These are phyloP conservation scores for Rutstroemia sp. DNA, from an alignment of 2,329 filamentous ascomycete genomes.

Conservation along the genomic window DNA sequence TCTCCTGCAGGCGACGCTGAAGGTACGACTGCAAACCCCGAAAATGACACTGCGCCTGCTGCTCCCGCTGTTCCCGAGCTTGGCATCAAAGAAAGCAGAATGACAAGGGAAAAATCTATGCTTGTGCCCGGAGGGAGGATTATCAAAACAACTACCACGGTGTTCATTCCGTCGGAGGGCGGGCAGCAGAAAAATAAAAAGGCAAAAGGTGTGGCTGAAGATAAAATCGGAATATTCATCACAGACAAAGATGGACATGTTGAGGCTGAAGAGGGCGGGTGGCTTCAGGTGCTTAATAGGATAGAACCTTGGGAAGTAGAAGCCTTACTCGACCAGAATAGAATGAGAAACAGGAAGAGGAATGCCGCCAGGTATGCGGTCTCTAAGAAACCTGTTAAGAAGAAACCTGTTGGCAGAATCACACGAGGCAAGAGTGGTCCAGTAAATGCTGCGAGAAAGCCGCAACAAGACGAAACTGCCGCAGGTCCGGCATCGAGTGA, in stretches of 20 bases:
- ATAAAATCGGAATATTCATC: slow-evolving; percentile 3
- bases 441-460: not conserved
- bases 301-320: slow-evolving; percentile 8
- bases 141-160: not conserved
- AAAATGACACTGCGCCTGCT: not conserved
- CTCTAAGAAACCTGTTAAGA: not conserved
- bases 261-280: slow-evolving; percentile 2
- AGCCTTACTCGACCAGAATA: not conserved
- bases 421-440: too few species aligned
- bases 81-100: slow-evolving; percentile 5
- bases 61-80: not conserved
- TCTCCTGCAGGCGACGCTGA: not conserved
- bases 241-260: slow-evolving; percentile 8
- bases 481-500: too few species aligned
- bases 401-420: not conserved
- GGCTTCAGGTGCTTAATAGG: slow-evolving; percentile 1
- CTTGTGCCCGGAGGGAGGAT: slow-evolving; percentile 1
- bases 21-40: not conserved
- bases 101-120: slow-evolving; percentile 7
- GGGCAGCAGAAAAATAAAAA: not conserved
- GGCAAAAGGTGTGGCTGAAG: not conserved
- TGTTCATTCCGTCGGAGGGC: not conserved
- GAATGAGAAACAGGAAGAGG: not conserved
- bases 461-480: not conserved
- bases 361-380: not conserved